These are phyloP conservation scores for Murraya paniculata DNA, from an alignment of 345 rosid species.

Conservation along the genomic window DNA sequence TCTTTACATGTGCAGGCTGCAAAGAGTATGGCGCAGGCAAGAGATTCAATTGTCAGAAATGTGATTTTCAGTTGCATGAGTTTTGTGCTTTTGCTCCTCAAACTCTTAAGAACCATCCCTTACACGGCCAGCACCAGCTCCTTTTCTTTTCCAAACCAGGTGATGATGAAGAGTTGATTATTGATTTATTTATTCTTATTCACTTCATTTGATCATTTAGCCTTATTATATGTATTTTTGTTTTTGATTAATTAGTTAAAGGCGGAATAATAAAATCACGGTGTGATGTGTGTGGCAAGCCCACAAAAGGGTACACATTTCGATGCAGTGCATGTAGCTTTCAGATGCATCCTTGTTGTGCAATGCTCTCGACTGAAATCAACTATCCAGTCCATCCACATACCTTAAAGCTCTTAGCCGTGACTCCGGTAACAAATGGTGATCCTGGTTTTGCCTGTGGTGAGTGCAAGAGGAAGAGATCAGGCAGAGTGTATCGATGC, in stretches of 20 bases:
- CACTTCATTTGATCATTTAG: background rate
- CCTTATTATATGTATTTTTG: background rate
- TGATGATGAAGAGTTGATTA: slow-evolving; percentile 12
- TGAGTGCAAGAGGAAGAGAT: slow-evolving; percentile 60
- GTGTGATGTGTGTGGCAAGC: slow-evolving; percentile 67
- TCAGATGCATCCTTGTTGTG: slow-evolving; percentile 91
- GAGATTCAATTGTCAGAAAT: slow-evolving; percentile 59
- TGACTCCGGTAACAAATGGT: slow-evolving; percentile 5
- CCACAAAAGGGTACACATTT: slow-evolving; percentile 63
- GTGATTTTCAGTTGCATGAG: slow-evolving; percentile 83
- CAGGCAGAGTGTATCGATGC: slow-evolving; percentile 73
- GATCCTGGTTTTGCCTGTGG: slow-evolving; percentile 42
- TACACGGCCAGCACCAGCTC: slow-evolving; percentile 68
- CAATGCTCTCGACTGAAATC: slow-evolving; percentile 57
- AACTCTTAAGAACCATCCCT: slow-evolving; percentile 53
- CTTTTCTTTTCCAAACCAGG: slow-evolving; percentile 62
- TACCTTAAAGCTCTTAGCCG: slow-evolving; percentile 46
- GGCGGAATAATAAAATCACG: slow-evolving; percentile 65
- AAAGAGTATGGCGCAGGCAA: slow-evolving; percentile 79
- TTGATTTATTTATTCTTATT: background rate
- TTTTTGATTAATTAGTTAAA: slow-evolving; percentile 32
- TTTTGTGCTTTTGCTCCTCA: slow-evolving; percentile 74
- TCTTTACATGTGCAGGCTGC: slow-evolving; percentile 69
- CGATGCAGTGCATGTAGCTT: slow-evolving; percentile 64
- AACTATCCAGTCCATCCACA: slow-evolving; percentile 54